These are phyloP conservation scores for Clitoria ternatea DNA, from an alignment of 306 rosid genomes.

Conservation along the genomic window DNA sequence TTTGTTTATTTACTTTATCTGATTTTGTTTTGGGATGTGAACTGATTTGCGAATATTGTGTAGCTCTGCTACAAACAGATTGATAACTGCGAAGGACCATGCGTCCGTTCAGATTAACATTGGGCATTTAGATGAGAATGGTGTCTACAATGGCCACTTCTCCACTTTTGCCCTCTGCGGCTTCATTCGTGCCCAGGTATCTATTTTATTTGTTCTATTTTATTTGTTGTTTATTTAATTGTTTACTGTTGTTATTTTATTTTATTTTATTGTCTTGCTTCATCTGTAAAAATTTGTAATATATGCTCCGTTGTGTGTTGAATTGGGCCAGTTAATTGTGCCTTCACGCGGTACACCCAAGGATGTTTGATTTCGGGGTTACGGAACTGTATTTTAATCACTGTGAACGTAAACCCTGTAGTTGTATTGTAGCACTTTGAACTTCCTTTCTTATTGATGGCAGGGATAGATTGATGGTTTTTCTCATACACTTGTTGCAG, in stretches of 20 bases:
- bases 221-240: not conserved
- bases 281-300: too few species aligned
- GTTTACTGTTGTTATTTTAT: not conserved
- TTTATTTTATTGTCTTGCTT: not conserved
- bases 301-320: not conserved
- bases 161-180: conserved; percentile 78
- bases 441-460: too few species aligned
- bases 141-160: conserved; percentile 61
- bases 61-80: conserved; percentile 80
- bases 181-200: conserved; percentile 76
- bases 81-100: conserved; percentile 75
- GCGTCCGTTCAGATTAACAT: conserved; percentile 76
- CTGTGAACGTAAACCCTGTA: too few species aligned
- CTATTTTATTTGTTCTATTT: not conserved
- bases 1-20: not conserved
- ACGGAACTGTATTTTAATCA: not conserved
- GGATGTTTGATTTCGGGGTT: not conserved
- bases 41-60: not conserved
- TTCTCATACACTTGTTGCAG: too few species aligned
- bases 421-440: too few species aligned
- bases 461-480: too few species aligned
- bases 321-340: not conserved
- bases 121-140: conserved; percentile 75
- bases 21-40: not conserved
- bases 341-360: not conserved